Evolutionary conservation across 2,329 filamentous ascomycete species (phyloP), one percentile per base, ranked within the genome.

Genomic region (Penicillium aurantiogriseum): DNA sequence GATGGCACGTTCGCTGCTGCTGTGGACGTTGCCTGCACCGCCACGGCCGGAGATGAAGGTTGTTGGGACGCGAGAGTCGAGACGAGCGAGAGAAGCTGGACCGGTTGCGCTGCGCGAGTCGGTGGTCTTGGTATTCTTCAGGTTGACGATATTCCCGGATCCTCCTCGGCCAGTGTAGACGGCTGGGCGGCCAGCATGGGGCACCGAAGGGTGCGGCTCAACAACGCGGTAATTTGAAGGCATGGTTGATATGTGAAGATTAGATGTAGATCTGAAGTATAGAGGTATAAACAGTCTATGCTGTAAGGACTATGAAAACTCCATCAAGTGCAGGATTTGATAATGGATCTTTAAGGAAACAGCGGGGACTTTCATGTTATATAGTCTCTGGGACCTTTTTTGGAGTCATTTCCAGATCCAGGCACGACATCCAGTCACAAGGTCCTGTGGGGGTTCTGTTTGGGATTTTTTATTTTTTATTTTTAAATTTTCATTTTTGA

Each of bases 181-280:
- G 68, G 81, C 78, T 38, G 76, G 71, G 69, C 81, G 80, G 64
- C 72, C 73, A 54, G 68, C 66, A 56, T 77, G 74, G 54, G 80
- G 77, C 65, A 84, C 77, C 53, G 83, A 82, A 21, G 84, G 85
- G 74, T 87, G 84, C 61, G 85, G 84, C 70, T 87, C 84, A 71
- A 82, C 79, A 69, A 87, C 79, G 67, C 78, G 79, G 78, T 83
- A 85, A 67, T 76, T 72, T 58, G 71, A 58, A 44, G 76, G 69
- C 71, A 71, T 74, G 57, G 58, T 66, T 51, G 60, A 51, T 51
- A 55, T 58, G n/a, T 57, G 51, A 39, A 49, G 17, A 44, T 46
- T 23, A 50, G 40, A 40, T 45, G 54, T 59, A 43, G 43, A 57
- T 21, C 7, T 50, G 53, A 57, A 57, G 53, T 47, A 57, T 59